Percentiles rank a stretch among this genome's conserved stretches.
Evolutionary conservation across 345 rosid genomes (phyloP).

Genomic region (Balakata baccata): DNA sequence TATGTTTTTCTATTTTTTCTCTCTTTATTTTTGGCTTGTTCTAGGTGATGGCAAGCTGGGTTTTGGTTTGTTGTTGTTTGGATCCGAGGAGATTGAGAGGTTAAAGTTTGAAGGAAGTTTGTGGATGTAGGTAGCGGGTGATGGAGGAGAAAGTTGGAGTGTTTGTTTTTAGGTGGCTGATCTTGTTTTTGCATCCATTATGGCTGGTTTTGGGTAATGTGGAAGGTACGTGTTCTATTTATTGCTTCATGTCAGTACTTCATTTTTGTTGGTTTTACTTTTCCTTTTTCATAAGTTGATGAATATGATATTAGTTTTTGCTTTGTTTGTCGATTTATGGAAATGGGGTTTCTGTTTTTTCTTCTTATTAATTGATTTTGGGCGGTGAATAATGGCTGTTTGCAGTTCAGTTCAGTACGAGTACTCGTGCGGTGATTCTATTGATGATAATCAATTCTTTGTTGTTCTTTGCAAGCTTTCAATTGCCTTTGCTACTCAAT

Average conservation of each 20-base stretch:
- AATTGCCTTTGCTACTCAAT: constrained; percentile 3
- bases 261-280: not conserved
- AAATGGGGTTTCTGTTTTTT: constrained; percentile 3
- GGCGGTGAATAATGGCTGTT: constrained; percentile 5
- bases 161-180: constrained; percentile 45
- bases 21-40: constrained; percentile 23
- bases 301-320: constrained; percentile 8
- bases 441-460: constrained; percentile 10
- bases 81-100: constrained; percentile 58
- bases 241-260: not conserved
- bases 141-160: constrained; percentile 45
- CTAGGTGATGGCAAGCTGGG: constrained; percentile 49
- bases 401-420: not conserved
- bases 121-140: constrained; percentile 1
- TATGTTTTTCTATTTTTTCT: constrained; percentile 27
- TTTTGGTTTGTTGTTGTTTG: constrained; percentile 43
- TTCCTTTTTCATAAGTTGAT: not conserved
- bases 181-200: constrained; percentile 49
- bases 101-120: not conserved
- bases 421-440: not conserved
- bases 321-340: constrained; percentile 13
- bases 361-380: constrained; percentile 3
- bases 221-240: constrained; percentile 64
- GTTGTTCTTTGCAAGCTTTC: not conserved
- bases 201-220: constrained; percentile 61